Evolutionary conservation across 2,329 filamentous ascomycete species (phyloP), one percentile per base, ranked within the genome.

Genomic region (Colletotrichum agaves): DNA sequence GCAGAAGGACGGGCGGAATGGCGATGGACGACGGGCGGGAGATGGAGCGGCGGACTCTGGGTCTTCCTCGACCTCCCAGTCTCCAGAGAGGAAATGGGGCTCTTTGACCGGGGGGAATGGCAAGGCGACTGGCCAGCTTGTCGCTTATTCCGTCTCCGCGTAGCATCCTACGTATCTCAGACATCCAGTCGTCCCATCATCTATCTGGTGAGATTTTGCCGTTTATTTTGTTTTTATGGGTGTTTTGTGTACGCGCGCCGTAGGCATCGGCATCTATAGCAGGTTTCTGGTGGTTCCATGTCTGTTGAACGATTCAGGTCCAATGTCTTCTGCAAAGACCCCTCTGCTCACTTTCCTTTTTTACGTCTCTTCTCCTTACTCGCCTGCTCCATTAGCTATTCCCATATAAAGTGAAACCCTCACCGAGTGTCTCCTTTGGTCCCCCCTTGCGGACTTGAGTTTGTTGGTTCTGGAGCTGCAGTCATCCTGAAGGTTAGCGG

Each of bases 1-100:
- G 61, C 59, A 55, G 59, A 53, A 33, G 19, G 23, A 43, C 47
- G 17, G 57, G 59, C 63, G 63, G 63, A 56, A 27, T 50, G 17
- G 17, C 43, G 41, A 46, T 39, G n/a, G 37, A 35, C 47, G 17
- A 41, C 31, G 63, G 63, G 63, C 43, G 43, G 57, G 47, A 46
- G 12, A 49, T 47, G 57, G n/a, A n/a, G n/a, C n/a, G n/a, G n/a
- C n/a, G n/a, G n/a, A n/a, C n/a, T n/a, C n/a, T n/a, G n/a, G n/a
- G n/a, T 37, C 47, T 10, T 35, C 33, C 19, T 33, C 41, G 27
- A 46, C 46, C 46, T 49, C 43, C 43, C 19, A 21, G 21, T 27
- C 46, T 15, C 21, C 27, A 8, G 39, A 33, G 46, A 49, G 19
- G 57, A 39, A 37, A 17, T 17, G 10, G 23, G 56, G 41, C 15